These are phyloP conservation scores for Haplosporangium sp. DNA, from an alignment of 371 early-diverging fungal genomes.

Conservation along the genomic window DNA sequence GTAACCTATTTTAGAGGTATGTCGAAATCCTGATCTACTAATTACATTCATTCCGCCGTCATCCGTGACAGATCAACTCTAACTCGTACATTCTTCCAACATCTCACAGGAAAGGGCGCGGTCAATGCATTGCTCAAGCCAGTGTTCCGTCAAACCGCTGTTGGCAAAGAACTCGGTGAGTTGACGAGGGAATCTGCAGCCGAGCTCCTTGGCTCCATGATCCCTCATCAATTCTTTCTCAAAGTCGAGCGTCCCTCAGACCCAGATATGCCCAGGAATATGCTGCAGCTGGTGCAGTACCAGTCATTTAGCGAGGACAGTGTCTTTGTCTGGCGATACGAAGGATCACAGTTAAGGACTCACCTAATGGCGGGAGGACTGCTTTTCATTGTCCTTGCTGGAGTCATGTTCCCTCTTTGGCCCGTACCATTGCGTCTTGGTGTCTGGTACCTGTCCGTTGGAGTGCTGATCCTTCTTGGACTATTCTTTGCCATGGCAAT, in stretches of 20 bases:
- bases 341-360: conserved; percentile 55
- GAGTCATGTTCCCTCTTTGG: conserved; percentile 99
- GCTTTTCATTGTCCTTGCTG: conserved; percentile 83
- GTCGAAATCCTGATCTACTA: too few species aligned
- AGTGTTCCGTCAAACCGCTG: conserved; percentile 66
- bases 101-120: conserved; percentile 81
- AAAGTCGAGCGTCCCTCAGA: conserved; percentile 77
- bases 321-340: conserved; percentile 81
- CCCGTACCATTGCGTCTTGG: conserved; percentile 85
- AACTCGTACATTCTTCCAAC: not conserved
- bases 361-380: conserved; percentile 83
- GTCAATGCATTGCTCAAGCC: conserved; percentile 86
- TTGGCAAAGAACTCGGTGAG: conserved; percentile 63
- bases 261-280: conserved; percentile 62
- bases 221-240: conserved; percentile 75
- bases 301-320: conserved; percentile 85
- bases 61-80: not conserved
- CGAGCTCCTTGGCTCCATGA: conserved; percentile 76
- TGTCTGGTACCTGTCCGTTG: conserved; percentile 92
- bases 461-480: conserved; percentile 83
- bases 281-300: conserved; percentile 68
- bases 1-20: conserved; percentile 94
- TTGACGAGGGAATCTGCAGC: conserved; percentile 74
- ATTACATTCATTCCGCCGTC: too few species aligned
- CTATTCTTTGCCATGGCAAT: conserved; percentile 92